Percentiles rank a stretch among this genome's conserved stretches.
Evolutionary conservation across 140 eudicot genomes (phyloP).

Genomic region (Oenanthe javanica): DNA sequence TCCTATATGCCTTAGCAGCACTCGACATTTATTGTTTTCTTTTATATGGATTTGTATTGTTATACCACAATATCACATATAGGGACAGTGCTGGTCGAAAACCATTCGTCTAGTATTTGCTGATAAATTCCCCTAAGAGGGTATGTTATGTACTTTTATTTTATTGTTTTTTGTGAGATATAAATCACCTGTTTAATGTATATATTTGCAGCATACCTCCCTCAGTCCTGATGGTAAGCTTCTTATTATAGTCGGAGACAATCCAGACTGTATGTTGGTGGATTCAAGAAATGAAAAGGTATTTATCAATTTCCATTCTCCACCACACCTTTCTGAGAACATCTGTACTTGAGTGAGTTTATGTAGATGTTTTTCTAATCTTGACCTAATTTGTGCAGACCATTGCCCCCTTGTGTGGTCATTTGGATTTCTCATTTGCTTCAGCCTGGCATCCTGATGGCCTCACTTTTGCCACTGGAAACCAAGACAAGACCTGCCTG

Average conservation of each 20-base stretch:
- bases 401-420: constrained; percentile 60
- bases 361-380: neutral
- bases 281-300: constrained; percentile 81
- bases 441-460: constrained; percentile 93
- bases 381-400: constrained; percentile 33
- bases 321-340: neutral
- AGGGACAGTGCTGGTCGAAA: neutral
- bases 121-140: neutral
- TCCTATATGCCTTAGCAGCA: neutral
- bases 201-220: constrained; percentile 75
- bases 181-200: neutral
- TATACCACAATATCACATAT: neutral
- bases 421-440: constrained; percentile 87
- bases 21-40: neutral
- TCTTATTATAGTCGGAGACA: constrained; percentile 67
- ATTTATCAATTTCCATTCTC: constrained; percentile 3
- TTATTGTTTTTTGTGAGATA: neutral
- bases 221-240: constrained; percentile 74
- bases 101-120: neutral
- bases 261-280: constrained; percentile 66
- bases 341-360: neutral
- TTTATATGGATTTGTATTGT: neutral
- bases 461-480: constrained; percentile 74
- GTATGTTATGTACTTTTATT: neutral
- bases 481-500: constrained; percentile 89